Base-by-base conservation (phyloP, 306 rosid genomes). In the Prunus padus region DNA sequence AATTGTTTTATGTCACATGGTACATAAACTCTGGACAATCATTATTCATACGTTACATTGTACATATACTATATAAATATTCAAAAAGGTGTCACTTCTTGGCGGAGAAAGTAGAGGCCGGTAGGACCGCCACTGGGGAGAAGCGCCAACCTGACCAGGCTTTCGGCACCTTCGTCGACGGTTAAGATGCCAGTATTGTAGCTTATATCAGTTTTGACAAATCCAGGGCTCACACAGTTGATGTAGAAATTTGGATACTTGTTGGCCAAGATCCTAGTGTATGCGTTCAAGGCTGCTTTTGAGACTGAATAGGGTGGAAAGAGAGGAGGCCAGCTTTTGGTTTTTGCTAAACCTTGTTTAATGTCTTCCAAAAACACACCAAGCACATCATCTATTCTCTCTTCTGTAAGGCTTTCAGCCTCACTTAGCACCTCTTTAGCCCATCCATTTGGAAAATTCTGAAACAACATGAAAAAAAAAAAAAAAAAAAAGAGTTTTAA, bases 151-250 rank as follows among this genome's bases (percentile, higher is more conserved):
- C 76, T 80, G 57, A 82, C 86, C 8, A 42, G 51, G 72, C 81
- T 72, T 63, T 76, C 75, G 66, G 87, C 92, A n/a, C 88, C 88
- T 73, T 88, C 87, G 2, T 80, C 85, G 15, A 73, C 76, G 22
- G 75, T 72, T 2, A 83, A 33, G 64, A 8, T 15, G 23, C 92
- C 92, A 23, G 65, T 31, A 13, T 84, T 56, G 76, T 18, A 51
- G 61, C 65, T 86, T 0, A 86, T 12, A 65, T 88, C 90, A 6
- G 88, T 77, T 47, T 82, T 77, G 37, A 45, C 68, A 20, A 49
- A 84, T 23, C 88, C 85, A 52, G 92, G 92, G 9, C 89, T 74
- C 16, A 79, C 85, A 75, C 75, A 31, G 51, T 88, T 88, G 6
- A 88, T 66, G 46, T 81, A 79, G 23, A 81, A 74, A 13, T 57